These are phyloP conservation scores for Zalaria sp. DNA, from an alignment of 2,329 filamentous ascomycete species.

Conservation along the genomic window DNA sequence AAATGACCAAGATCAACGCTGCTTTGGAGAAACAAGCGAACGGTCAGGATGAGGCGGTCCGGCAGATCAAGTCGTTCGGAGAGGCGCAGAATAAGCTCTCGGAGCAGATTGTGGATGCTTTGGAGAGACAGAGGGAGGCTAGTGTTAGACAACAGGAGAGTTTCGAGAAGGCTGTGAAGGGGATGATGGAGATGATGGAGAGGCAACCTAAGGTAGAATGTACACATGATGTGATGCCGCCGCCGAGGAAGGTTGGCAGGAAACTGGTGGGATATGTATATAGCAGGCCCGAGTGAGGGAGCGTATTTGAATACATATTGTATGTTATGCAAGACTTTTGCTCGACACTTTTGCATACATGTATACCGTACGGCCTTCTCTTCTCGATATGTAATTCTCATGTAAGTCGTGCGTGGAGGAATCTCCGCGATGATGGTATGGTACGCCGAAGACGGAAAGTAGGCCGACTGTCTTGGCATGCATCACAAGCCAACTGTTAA, in stretches of 20 bases:
- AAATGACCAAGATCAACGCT: conserved; percentile 1
- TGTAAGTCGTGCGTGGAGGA: no score
- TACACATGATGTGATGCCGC: conserved; percentile 6
- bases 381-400: no score
- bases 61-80: conserved; percentile 1
- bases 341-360: no score
- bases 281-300: background rate
- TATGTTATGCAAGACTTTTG: no score
- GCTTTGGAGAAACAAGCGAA: background rate
- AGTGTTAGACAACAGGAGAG: conserved; percentile 1
- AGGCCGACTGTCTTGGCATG: no score
- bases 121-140: conserved; percentile 1
- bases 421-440: no score
- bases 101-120: background rate
- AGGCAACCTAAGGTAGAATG: conserved; percentile 1
- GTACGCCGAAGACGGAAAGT: no score
- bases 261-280: conserved; percentile 8
- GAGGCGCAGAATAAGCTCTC: conserved; percentile 1
- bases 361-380: no score
- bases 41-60: background rate
- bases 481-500: no score
- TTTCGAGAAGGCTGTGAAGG: background rate
- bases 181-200: background rate
- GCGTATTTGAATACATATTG: no score
- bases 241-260: conserved; percentile 7